Conservation (phyloP, 257 asterid genomes). For the Jasminum sambac region DNA sequence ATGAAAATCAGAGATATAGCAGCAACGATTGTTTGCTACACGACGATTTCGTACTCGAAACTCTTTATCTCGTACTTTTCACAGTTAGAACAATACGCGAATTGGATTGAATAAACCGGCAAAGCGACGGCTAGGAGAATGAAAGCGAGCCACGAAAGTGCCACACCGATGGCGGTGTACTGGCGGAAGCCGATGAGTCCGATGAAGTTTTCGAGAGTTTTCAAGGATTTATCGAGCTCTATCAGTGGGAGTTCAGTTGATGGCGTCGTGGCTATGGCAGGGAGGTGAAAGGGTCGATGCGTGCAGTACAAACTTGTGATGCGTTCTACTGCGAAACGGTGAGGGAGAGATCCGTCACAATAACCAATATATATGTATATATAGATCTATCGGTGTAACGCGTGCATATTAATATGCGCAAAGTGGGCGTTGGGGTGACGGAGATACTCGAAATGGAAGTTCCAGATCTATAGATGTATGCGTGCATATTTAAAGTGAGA, state of each 20-base stretch:
- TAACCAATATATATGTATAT: no score
- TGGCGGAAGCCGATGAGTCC: slow-evolving; percentile 65
- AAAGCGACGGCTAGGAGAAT: slow-evolving; percentile 45
- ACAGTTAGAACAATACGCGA: slow-evolving; percentile 51
- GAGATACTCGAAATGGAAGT: no score
- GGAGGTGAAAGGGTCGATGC: background rate
- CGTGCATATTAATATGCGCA: no score
- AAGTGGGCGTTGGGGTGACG: no score
- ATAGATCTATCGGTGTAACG: no score
- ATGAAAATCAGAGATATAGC: slow-evolving; percentile 69
- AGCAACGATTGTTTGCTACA: slow-evolving; percentile 56
- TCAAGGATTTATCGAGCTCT: slow-evolving; percentile 44
- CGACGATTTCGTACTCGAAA: slow-evolving; percentile 57
- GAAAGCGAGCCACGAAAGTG: slow-evolving; percentile 66
- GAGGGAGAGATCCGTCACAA: no score
- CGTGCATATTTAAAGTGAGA: no score
- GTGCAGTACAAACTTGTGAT: background rate
- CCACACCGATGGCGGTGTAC: slow-evolving; percentile 34
- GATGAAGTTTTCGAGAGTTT: slow-evolving; percentile 49
- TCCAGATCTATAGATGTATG: no score
- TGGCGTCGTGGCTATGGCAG: slow-evolving; percentile 10
- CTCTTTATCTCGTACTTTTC: slow-evolving; percentile 55
- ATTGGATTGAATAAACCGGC: slow-evolving; percentile 44
- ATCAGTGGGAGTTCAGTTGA: slow-evolving; percentile 34
- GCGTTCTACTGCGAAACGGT: no score